Evolutionary conservation across 1,284 basidiomycete genomes (phyloP), one percentile per base, ranked within the genome.

Genomic region (Ustilago vetiveriae): DNA sequence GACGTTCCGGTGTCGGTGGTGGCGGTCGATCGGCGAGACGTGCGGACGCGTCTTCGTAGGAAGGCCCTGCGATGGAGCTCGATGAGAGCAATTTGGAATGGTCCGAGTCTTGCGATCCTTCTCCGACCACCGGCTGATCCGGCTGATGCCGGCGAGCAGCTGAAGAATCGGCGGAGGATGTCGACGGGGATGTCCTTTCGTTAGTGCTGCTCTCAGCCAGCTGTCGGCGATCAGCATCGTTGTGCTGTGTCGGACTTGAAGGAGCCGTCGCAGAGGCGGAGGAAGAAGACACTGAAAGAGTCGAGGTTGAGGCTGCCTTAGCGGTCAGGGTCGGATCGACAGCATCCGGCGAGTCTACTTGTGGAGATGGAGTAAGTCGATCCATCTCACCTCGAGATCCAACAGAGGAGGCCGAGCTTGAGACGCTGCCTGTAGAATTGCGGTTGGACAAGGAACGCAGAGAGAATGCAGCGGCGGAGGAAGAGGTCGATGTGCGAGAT

Each of bases 401-500:
- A 27, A 51, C 38, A 0, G 69, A 69, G 11, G 72, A 71, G 4
- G 64, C 53, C 17, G 63, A 44, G 30, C 75, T 76, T 16, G 68
- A 66, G 6, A 64, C 60, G 35, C 69, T 72, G 26, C 70, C 68
- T 1, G 59, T 68, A 5, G 75, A 77, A 39, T 58, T 71, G 21
- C 75, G 66, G 33, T 77, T 68, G 2, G 75, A 77, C 6, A 77
- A 32, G 6, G 65, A 70, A 19, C 75, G 62, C 16, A 77, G 47
- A 11, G 70, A 71, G 47, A 74, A 74, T 3, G 72, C 69, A 32
- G 74, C 74, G 2, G 71, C 71, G 5, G 66, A 69, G 11, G 66
- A 73, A 10, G 71, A 63, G 10, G 68, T 71, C 22, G 68, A 71
- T 24, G 65, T 58, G 19, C 71, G 57, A 5, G 68, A 72, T 3